Conservation (phyloP, 2,329 filamentous ascomycete genomes). For the Chrysoporthe cubensis region DNA sequence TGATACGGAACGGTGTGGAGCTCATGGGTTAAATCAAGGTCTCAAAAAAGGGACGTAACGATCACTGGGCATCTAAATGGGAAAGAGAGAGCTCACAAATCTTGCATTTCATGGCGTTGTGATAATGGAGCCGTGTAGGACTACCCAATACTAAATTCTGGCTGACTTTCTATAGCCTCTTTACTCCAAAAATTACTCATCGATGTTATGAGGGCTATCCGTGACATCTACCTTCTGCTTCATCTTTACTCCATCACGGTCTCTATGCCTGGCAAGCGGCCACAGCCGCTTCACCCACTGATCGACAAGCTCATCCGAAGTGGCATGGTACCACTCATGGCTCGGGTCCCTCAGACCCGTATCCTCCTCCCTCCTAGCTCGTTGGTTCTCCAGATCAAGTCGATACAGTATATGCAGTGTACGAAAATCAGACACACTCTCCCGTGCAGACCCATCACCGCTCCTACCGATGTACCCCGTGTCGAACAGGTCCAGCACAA, state of each 20-base stretch:
- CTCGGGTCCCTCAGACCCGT: slow-evolving; percentile 15
- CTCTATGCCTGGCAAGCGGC: slow-evolving; percentile 7
- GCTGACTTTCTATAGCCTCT: slow-evolving; percentile 13
- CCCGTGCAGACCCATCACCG: slow-evolving; percentile 13
- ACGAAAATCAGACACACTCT: slow-evolving; percentile 15
- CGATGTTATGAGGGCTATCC: not conserved
- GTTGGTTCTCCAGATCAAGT: slow-evolving; percentile 20
- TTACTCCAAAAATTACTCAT: not conserved
- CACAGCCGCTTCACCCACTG: slow-evolving; percentile 17
- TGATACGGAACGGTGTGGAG: slow-evolving; percentile 85
- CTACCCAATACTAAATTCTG: slow-evolving; percentile 9
- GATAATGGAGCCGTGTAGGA: slow-evolving; percentile 11
- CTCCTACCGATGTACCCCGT: slow-evolving; percentile 14
- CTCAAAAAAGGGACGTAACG: no score
- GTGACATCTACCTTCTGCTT: not conserved
- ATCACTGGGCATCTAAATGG: not conserved
- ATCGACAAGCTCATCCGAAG: slow-evolving; percentile 13
- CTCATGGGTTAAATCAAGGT: slow-evolving; percentile 48
- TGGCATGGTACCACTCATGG: slow-evolving; percentile 23
- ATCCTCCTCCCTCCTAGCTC: slow-evolving; percentile 13
- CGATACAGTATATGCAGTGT: slow-evolving; percentile 22
- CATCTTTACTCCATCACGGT: not conserved
- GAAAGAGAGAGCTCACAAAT: not conserved
- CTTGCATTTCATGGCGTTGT: slow-evolving; percentile 25
- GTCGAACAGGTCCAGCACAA: slow-evolving; percentile 19